Percentiles rank a stretch among this genome's conserved stretches.
phyloP scores from a whole-genome alignment of 257 asterid species.

The Cordia subcordata region DNA sequence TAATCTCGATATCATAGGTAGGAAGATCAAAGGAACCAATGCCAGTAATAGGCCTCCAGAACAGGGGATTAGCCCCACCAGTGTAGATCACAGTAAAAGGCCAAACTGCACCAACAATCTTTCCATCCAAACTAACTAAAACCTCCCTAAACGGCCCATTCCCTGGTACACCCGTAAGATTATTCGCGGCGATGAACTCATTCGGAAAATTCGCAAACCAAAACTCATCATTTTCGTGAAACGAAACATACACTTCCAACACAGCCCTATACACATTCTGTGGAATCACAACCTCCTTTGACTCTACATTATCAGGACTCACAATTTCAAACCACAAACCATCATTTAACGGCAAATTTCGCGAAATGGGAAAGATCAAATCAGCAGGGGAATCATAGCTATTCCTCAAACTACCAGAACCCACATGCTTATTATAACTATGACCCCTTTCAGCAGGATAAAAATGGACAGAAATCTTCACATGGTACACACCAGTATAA shows the following conservation, averaged over 20 bases:
- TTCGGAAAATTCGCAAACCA: conserved; percentile 66
- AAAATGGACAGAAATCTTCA: conserved; percentile 49
- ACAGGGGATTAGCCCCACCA: conserved; percentile 71
- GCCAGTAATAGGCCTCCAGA: conserved; percentile 74
- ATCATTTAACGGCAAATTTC: conserved; percentile 57
- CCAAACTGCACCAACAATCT: conserved; percentile 58
- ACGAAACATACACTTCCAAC: conserved; percentile 68
- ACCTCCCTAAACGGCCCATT: conserved; percentile 84
- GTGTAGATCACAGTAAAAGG: conserved; percentile 75
- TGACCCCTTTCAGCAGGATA: conserved; percentile 50
- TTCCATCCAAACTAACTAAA: conserved; percentile 42
- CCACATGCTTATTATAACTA: too few species aligned
- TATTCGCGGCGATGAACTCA: conserved; percentile 44
- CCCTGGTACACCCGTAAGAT: conserved; percentile 35
- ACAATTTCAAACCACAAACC: too few species aligned
- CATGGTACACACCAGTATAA: conserved; percentile 71
- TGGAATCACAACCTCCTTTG: conserved; percentile 50
- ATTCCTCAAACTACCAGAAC: conserved; percentile 13
- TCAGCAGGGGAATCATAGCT: conserved; percentile 36
- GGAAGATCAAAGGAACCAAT: conserved; percentile 80
- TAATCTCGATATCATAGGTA: conserved; percentile 65
- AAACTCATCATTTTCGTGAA: conserved; percentile 77
- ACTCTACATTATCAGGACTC: conserved; percentile 36
- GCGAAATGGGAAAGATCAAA: conserved; percentile 61
- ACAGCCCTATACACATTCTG: conserved; percentile 55